phyloP scores from a whole-genome alignment of 768 basidiomycete genomes.

The Brasilioporus rufonigricans region DNA sequence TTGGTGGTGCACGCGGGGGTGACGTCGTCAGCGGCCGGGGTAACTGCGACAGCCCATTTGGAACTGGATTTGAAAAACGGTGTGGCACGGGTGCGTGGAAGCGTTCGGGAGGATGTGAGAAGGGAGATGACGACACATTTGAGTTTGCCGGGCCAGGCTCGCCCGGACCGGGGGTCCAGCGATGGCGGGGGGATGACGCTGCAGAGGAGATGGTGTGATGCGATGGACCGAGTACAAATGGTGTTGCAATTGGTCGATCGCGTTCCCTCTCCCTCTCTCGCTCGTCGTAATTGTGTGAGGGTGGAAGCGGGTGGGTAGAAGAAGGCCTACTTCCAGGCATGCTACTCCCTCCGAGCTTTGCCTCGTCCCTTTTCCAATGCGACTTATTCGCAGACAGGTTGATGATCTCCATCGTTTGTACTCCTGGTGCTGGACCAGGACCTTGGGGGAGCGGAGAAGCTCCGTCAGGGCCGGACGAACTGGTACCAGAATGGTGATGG shows the following conservation, averaged over 20 bases:
- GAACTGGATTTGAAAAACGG: conserved; percentile 22
- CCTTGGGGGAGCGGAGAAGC: conserved; percentile 35
- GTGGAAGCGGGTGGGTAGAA: conserved; percentile 35
- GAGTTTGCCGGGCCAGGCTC: conserved; percentile 29
- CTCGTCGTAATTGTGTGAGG: conserved; percentile 27
- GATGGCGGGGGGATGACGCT: conserved; percentile 43
- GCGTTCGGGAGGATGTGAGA: conserved; percentile 29
- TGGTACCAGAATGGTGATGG: conserved; percentile 44
- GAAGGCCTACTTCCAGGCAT: conserved; percentile 37
- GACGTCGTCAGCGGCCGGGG: conserved; percentile 33
- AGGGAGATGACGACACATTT: conserved; percentile 28
- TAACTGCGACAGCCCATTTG: conserved; percentile 23
- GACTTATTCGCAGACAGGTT: conserved; percentile 41
- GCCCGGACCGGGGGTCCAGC: conserved; percentile 29
- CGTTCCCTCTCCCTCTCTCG: conserved; percentile 34
- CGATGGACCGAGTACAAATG: conserved; percentile 52
- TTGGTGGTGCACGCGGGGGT: conserved; percentile 36
- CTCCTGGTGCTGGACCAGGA: conserved; percentile 33
- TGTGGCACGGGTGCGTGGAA: conserved; percentile 31
- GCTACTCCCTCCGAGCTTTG: conserved; percentile 23
- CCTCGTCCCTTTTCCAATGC: conserved; percentile 41
- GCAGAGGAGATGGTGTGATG: conserved; percentile 35
- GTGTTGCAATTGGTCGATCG: conserved; percentile 52
- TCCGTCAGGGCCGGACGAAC: conserved; percentile 27
- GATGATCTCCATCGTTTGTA: conserved; percentile 52